These are phyloP conservation scores for Globisporangium cylindrosporum DNA, from an alignment of 352 stramenopile genomes.

Conservation along the genomic window DNA sequence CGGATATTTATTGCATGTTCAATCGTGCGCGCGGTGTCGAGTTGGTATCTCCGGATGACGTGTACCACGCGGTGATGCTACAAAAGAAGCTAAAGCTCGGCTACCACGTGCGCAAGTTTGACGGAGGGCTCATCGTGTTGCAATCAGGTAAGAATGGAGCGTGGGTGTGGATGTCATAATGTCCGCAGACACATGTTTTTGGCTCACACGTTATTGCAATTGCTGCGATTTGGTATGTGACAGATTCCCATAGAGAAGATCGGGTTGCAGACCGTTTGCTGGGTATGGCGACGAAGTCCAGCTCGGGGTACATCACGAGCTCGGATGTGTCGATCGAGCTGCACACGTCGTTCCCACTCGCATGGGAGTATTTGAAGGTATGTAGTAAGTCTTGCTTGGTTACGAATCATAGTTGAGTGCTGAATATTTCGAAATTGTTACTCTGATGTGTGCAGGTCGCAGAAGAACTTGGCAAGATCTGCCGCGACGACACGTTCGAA, in stretches of 20 bases:
- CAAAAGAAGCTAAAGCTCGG: conserved; percentile 87
- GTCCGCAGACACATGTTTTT: not conserved
- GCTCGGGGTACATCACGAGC: conserved; percentile 81
- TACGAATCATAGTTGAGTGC: too few relatives aligned
- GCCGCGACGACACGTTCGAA: conserved; percentile 95
- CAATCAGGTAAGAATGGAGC: conserved; percentile 63
- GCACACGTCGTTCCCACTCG: conserved; percentile 93
- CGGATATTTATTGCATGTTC: conserved; percentile 99
- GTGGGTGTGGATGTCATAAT: conserved; percentile 9
- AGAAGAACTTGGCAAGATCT: conserved; percentile 92
- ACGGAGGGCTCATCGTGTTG: conserved; percentile 91
- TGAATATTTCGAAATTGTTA: not conserved
- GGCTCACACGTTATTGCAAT: not conserved
- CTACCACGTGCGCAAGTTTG: conserved; percentile 92
- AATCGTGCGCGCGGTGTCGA: conserved; percentile 97
- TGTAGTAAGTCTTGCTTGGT: not conserved
- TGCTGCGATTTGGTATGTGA: not conserved
- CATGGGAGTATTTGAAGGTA: conserved; percentile 94
- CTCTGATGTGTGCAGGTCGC: conserved; percentile 52
- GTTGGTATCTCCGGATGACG: conserved; percentile 96
- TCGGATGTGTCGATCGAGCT: conserved; percentile 90
- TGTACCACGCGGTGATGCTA: conserved; percentile 88
- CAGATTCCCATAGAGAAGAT: conserved; percentile 86
- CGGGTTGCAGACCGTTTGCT: conserved; percentile 65
- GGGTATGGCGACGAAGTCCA: conserved; percentile 74